These are phyloP conservation scores for Dendrostoma leiphaemia DNA, from an alignment of 2,329 filamentous ascomycete genomes.

Conservation along the genomic window DNA sequence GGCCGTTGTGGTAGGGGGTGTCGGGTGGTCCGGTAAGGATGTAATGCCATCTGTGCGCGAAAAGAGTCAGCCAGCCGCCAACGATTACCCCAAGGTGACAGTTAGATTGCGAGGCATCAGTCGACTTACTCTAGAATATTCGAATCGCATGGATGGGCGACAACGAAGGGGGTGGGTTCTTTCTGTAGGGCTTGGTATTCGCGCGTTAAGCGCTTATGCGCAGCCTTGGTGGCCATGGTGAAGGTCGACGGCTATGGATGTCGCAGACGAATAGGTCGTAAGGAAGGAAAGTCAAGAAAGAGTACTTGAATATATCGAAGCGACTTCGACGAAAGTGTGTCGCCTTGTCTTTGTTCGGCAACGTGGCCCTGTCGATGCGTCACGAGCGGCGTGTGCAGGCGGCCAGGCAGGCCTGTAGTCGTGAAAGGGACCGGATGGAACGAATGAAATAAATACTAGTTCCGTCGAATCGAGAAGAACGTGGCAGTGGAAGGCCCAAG, in stretches of 20 bases:
- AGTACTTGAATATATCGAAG: neutral
- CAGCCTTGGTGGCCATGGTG: constrained; percentile 19
- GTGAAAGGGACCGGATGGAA: neutral
- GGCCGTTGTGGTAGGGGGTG: constrained; percentile 89
- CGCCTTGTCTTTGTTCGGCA: neutral
- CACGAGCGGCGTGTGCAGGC: neutral
- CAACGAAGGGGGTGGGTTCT: constrained; percentile 85
- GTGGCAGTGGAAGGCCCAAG: too few species aligned
- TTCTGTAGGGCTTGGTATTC: constrained; percentile 62
- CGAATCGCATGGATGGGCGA: constrained; percentile 82
- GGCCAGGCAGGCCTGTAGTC: neutral
- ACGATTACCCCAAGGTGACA: neutral
- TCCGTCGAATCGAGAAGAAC: neutral
- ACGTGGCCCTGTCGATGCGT: constrained; percentile 12
- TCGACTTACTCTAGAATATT: constrained; percentile 82
- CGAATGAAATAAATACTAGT: neutral
- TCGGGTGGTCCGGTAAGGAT: constrained; percentile 92
- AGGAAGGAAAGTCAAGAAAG: neutral
- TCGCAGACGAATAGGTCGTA: neutral
- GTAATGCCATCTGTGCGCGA: constrained; percentile 74
- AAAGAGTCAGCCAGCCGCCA: constrained; percentile 17
- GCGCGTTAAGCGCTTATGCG: constrained; percentile 44
- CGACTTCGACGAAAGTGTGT: neutral
- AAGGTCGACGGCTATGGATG: neutral
- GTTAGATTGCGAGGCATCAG: constrained; percentile 12